These are phyloP conservation scores for Capsicum chinense DNA, from an alignment of 257 asterid species.

Conservation along the genomic window DNA sequence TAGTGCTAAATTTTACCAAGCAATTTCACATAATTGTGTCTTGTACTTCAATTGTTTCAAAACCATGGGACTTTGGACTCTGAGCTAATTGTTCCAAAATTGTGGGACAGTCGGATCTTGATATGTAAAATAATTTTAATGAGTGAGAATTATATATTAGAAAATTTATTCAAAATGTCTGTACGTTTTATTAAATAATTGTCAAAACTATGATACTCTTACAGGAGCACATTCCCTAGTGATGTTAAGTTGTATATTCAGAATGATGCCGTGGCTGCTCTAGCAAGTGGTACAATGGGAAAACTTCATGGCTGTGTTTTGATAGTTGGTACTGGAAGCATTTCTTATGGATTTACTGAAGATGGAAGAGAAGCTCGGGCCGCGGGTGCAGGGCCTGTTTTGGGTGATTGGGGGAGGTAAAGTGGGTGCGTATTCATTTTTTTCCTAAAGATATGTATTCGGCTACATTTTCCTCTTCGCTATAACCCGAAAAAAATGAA, in stretches of 20 bases:
- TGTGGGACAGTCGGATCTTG: background rate
- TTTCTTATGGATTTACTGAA: constrained; percentile 89
- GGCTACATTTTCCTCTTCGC: constrained; percentile 20
- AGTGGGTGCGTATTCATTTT: constrained; percentile 35
- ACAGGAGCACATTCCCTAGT: constrained; percentile 71
- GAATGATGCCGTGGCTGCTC: constrained; percentile 98
- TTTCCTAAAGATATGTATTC: background rate
- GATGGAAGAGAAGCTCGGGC: constrained; percentile 96
- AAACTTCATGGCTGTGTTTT: constrained; percentile 92
- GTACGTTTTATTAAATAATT: background rate
- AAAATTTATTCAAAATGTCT: background rate
- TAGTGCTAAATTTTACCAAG: background rate
- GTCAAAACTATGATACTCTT: constrained; percentile 18
- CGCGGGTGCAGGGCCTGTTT: constrained; percentile 96
- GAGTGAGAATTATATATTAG: background rate
- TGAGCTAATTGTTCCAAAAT: background rate
- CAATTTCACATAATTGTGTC: constrained; percentile 16
- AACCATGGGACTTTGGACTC: background rate
- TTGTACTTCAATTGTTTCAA: background rate
- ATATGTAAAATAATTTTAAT: background rate
- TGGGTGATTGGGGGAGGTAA: constrained; percentile 99
- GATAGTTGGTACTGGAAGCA: constrained; percentile 96
- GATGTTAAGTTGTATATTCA: constrained; percentile 69
- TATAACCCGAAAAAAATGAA: background rate
- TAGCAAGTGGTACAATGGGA: constrained; percentile 98